These are phyloP conservation scores for Extremus antarcticus DNA, from an alignment of 495 filamentous ascomycete genomes.

Conservation along the genomic window DNA sequence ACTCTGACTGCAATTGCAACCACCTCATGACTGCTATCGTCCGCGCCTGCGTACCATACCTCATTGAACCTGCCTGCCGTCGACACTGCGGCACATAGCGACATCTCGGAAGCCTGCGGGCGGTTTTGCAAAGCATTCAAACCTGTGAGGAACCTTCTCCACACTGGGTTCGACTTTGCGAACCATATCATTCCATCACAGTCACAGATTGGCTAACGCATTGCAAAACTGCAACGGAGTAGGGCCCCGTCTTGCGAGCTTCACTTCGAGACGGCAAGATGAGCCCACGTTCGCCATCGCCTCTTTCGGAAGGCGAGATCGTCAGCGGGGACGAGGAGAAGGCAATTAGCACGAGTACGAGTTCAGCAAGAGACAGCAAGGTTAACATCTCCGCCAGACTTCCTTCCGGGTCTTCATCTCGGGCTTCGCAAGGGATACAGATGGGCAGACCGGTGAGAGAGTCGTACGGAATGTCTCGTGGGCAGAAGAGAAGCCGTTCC, in stretches of 20 bases:
- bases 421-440: slow-evolving; percentile 32
- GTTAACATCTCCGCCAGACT: slow-evolving; percentile 64
- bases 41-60: background rate
- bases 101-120: background rate
- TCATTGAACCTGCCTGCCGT: background rate
- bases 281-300: slow-evolving; percentile 34
- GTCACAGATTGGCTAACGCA: slow-evolving; percentile 17
- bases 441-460: slow-evolving; percentile 14
- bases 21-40: background rate
- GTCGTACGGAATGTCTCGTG: slow-evolving; percentile 20
- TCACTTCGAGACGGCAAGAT: slow-evolving; percentile 25
- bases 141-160: slow-evolving; percentile 14
- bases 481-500: slow-evolving; percentile 15
- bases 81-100: background rate
- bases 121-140: slow-evolving; percentile 1
- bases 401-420: slow-evolving; percentile 41
- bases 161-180: slow-evolving; percentile 15
- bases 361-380: slow-evolving; percentile 60
- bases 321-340: slow-evolving; percentile 64
- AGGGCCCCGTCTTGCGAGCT: slow-evolving; percentile 7
- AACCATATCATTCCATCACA: slow-evolving; percentile 13
- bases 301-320: slow-evolving; percentile 75
- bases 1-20: background rate
- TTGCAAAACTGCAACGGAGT: slow-evolving; percentile 6
- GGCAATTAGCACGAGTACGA: slow-evolving; percentile 58